Evolutionary conservation across 345 rosid species (phyloP), one percentile per base, ranked within the genome.

Genomic region (Euphorbia lathyris): DNA sequence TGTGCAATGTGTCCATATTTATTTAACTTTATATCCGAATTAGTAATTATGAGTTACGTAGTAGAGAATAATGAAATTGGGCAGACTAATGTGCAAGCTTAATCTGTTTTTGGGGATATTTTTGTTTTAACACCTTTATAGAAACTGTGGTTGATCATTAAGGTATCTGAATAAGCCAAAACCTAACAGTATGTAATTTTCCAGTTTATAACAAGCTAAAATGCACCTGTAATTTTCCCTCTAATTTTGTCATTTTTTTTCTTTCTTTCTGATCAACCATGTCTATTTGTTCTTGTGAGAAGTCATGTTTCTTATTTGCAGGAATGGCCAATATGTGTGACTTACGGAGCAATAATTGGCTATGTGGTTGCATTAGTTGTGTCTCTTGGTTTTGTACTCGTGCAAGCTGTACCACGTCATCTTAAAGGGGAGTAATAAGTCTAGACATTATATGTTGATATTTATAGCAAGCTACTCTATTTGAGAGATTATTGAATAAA

Each of bases 251-350:
- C n/a, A n/a, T n/a, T n/a, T n/a, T n/a, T n/a, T n/a, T 29, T n/a
- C 19, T 48, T 7, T 19, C 19, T 26, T 16, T 27, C 26, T 12
- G 3, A 45, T 47, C 38, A 65, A 20, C 38, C 10, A 3, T 60
- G 14, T 30, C 16, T 8, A 43, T 29, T 5, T 5, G 9, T 27
- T 0, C 29, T 60, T 56, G 20, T 9, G 27, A 52, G 58, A 47
- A 51, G 42, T 42, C 51, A 72, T 26, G 55, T 65, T 1, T 55
- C 9, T 55, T 17, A 22, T 67, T 22, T 65, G 68, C 66, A 93
- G 97, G 94, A 91, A 67, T 93, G 98, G 98, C 98, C 97, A 9
- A 75, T 93, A 64, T 88, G 91, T 79, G 98, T 93, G 66, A 83
- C 84, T 38, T 91, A 86, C 26, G 96, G 98, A 64, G 87, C 89